Evolutionary conservation across 345 rosid genomes (phyloP), one percentile per base, ranked within the genome.

Genomic region (Gossypium arboreum): DNA sequence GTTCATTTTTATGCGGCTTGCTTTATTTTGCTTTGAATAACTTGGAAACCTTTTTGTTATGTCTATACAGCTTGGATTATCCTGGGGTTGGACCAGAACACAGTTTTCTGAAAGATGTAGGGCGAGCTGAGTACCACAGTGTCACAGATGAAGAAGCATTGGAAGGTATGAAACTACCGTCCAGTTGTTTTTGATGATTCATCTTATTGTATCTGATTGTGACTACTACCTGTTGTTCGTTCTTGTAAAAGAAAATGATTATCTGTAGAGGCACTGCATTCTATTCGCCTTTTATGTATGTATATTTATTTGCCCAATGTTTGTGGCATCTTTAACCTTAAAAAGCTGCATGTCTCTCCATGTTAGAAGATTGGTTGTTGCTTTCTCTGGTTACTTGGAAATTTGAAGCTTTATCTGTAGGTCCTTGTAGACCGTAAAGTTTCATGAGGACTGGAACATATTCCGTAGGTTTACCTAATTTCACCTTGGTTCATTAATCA

Each of bases 21-120:
- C 24, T 75, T 43, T 18, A 27, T 64, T 70, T 1, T 60, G 39
- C 52, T 62, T 69, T 66, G 39, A 48, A 13, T 55, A 22, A 72
- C n/a, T 17, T 11, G 9, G 4, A 24, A 18, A 56, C 45, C 45
- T 66, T 20, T 55, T 63, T 41, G 0, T 43, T 75, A n/a, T 65
- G 67, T 18, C 48, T 68, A 34, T 67, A 25, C 76, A 95, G 99
- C 72, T 86, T 95, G 94, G 99, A 93, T 82, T 95, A 93, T 78
- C 98, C 97, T 76, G 97, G 98, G 84, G 97, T 93, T 68, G 99
- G 99, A 83, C 98, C 98, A 1, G 98, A 95, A 85, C 99, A 95
- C 50, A 91, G 97, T 82, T 95, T 93, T 77, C 81, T 93, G 80
- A 93, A 95, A 83, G 98, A 95, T 75, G 80, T 57, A 74, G 92